Percentiles rank a stretch among this genome's conserved stretches.
These are phyloP conservation scores for Aleurites moluccanus DNA, from an alignment of 441 rosid species.

Conservation along the genomic window DNA sequence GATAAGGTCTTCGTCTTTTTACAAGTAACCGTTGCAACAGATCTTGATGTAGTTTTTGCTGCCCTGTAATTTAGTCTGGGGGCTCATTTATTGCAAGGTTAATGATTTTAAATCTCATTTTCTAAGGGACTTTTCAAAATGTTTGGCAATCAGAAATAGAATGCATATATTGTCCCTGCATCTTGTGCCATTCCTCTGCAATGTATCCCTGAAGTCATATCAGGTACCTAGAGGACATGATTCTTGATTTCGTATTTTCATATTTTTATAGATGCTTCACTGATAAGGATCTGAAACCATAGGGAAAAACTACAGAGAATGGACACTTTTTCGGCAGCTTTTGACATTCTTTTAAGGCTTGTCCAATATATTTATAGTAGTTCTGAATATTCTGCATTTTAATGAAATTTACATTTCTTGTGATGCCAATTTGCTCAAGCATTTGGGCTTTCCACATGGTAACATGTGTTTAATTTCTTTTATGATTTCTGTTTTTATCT, in stretches of 20 bases:
- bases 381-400: background rate
- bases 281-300: constrained; percentile 6
- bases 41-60: background rate
- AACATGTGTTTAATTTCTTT: background rate
- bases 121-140: constrained; percentile 3
- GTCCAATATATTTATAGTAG: background rate
- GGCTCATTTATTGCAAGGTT: background rate
- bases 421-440: background rate
- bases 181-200: background rate
- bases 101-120: constrained; percentile 2
- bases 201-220: background rate
- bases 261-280: too few species aligned
- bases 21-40: background rate
- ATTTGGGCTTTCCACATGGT: background rate
- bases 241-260: background rate
- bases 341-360: background rate
- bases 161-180: background rate
- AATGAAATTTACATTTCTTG: background rate
- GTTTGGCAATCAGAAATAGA: background rate
- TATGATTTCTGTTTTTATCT: background rate
- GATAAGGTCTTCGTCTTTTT: constrained; percentile 1
- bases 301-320: too few species aligned
- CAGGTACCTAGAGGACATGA: constrained; percentile 8
- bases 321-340: background rate
- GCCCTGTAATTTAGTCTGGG: background rate